phyloP scores from a whole-genome alignment of 768 basidiomycete species.

The Boletus rufocinnamomeus region DNA sequence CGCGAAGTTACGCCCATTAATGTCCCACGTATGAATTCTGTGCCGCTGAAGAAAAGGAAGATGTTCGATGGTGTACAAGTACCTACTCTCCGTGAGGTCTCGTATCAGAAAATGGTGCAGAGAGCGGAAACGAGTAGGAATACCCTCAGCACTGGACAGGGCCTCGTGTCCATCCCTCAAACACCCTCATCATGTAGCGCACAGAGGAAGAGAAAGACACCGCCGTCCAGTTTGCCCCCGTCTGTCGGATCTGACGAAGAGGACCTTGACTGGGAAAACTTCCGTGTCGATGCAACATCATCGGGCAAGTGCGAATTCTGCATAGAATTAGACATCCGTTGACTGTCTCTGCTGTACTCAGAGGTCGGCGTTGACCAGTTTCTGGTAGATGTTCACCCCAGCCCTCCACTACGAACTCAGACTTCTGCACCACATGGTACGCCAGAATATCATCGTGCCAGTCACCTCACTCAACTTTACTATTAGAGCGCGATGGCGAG shows the following conservation, averaged over 20 bases:
- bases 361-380: constrained; percentile 28
- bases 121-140: background rate
- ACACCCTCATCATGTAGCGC: background rate
- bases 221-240: background rate
- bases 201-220: constrained; percentile 1
- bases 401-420: constrained; percentile 9
- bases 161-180: background rate
- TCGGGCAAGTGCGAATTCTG: constrained; percentile 22
- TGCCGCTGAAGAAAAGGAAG: constrained; percentile 23
- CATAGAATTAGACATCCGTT: background rate
- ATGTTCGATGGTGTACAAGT: constrained; percentile 36
- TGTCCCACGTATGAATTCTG: constrained; percentile 25
- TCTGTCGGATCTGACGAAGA: constrained; percentile 21
- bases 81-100: constrained; percentile 24
- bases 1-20: constrained; percentile 23
- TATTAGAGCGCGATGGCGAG: constrained; percentile 2
- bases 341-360: constrained; percentile 1
- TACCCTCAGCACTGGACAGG: background rate
- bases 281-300: constrained; percentile 16
- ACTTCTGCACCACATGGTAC: constrained; percentile 13
- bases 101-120: constrained; percentile 11
- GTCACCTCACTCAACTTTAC: background rate
- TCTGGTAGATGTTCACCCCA: constrained; percentile 11
- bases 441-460: background rate
- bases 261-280: constrained; percentile 37